Evolutionary conservation across 106 monocot species (phyloP), one percentile per base, ranked within the genome.

Genomic region (Platanthera guangdongensis): DNA sequence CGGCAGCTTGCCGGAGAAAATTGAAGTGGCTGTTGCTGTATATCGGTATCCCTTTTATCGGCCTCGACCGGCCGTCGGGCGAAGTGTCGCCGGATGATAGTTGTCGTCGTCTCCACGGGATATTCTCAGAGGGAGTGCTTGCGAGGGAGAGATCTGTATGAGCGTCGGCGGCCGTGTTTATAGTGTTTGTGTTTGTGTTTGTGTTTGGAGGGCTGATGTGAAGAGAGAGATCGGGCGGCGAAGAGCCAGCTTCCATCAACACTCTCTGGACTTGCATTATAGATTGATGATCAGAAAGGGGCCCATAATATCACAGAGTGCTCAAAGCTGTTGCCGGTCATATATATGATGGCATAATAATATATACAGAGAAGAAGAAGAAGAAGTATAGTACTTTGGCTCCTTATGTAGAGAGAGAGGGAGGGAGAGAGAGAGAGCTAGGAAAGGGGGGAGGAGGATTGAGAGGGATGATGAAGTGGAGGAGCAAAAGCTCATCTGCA

Each of bases 201-300:
- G 54, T n/a, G 76, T 67, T 76, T 4, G 76, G 81, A 32, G 52
- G 72, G 67, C 79, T 76, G 51, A 77, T 82, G 59, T 72, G 72
- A 57, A 82, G 70, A n/a, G 82, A 82, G 51, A 82, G 77, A 46
- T 82, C 82, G 13, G 77, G 82, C 57, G 70, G 8, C 48, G 81
- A 19, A 14, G 78, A 54, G 55, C 50, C 10, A 1, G 70, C 55
- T 48, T 77, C 72, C 68, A 49, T 54, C 9, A 51, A 21, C 52
- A 14, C n/a, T 77, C 15, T 57, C 69, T 78, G 51, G 13, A 72
- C 45, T 72, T 72, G 51, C 72, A 72, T 72, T 28, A 71, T 48
- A 48, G 15, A 47, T 7, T 70, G 14, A 1, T 6, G 2, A 16
- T 10, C 12, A 5, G 1, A 53, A 53, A 14, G 53, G 53, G 14